Conservation (phyloP, 805 yeast genomes). For the Jamesozyma spencerorum region DNA sequence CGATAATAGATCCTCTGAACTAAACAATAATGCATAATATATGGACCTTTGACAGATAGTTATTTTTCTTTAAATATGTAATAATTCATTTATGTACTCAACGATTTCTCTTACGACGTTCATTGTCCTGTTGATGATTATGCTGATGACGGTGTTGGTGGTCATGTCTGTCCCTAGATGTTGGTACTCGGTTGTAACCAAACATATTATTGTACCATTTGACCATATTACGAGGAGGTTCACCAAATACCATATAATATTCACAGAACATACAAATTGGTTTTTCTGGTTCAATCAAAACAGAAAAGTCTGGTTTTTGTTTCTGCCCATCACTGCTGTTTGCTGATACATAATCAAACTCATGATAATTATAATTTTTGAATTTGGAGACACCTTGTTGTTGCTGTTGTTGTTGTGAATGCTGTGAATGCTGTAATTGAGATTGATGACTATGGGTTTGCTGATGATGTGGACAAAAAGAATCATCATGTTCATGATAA, state of each 20-base stretch:
- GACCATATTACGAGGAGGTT: conserved; percentile 41
- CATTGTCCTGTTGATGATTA: conserved; percentile 8
- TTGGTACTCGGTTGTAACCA: conserved; percentile 20
- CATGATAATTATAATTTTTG: conserved; percentile 12
- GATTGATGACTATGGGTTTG: conserved; percentile 1
- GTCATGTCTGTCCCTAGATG: conserved; percentile 5
- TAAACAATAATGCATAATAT: background rate
- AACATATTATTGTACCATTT: conserved; percentile 37
- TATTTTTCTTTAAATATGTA: too few species aligned
- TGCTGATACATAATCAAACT: conserved; percentile 10
- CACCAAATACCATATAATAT: conserved; percentile 43
- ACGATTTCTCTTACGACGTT: conserved; percentile 16
- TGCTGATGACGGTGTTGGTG: conserved; percentile 8
- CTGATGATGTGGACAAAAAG: conserved; percentile 10
- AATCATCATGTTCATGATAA: conserved; percentile 5
- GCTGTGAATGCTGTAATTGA: too few species aligned
- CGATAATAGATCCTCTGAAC: conserved; percentile 1
- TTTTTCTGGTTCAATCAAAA: conserved; percentile 13
- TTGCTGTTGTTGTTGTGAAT: background rate
- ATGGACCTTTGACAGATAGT: too few species aligned
- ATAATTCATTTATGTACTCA: background rate
- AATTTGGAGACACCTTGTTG: conserved; percentile 6
- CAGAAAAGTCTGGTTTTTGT: conserved; percentile 20
- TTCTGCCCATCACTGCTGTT: conserved; percentile 2
- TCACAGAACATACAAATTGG: conserved; percentile 43